phyloP scores from a whole-genome alignment of 1,284 basidiomycete species.

The Volvariella surrecta region DNA sequence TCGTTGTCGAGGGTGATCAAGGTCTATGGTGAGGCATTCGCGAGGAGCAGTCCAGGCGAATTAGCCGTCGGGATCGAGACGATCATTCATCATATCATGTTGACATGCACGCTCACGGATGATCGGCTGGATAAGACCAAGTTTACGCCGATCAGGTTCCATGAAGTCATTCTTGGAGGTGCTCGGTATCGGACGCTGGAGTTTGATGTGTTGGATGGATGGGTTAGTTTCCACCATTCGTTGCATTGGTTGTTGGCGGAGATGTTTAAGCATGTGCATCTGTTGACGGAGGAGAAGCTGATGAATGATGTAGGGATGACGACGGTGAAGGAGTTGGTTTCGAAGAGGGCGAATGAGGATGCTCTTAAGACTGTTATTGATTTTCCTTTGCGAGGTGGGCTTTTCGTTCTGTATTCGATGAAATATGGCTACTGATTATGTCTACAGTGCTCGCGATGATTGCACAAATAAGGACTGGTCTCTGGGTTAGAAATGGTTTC shows the following conservation, averaged over 20 bases:
- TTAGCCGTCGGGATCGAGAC: constrained; percentile 63
- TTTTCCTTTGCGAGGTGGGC: constrained; percentile 78
- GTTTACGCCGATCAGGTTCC: constrained; percentile 53
- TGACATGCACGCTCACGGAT: constrained; percentile 58
- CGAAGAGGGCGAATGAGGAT: constrained; percentile 50
- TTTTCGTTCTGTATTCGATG: too few species aligned
- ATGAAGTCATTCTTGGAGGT: constrained; percentile 58
- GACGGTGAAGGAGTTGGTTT: constrained; percentile 53
- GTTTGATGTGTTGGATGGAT: constrained; percentile 74
- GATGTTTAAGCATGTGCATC: constrained; percentile 74
- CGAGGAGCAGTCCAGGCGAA: constrained; percentile 45
- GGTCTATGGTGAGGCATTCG: constrained; percentile 78
- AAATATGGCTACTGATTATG: constrained; percentile 1
- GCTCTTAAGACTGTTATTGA: constrained; percentile 71
- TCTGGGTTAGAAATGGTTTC: constrained; percentile 98
- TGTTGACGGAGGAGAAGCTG: constrained; percentile 51
- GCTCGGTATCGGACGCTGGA: constrained; percentile 55
- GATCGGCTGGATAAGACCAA: constrained; percentile 59
- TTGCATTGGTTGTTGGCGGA: constrained; percentile 91
- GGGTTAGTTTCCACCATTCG: constrained; percentile 93
- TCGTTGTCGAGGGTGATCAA: constrained; percentile 84
- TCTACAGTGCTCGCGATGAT: constrained; percentile 74
- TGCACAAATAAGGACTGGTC: constrained; percentile 89
- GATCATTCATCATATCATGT: constrained; percentile 67
- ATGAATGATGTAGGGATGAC: constrained; percentile 36